These are phyloP conservation scores for Hanseniaspora taiwanica DNA, from an alignment of 805 yeast species.

Conservation along the genomic window DNA sequence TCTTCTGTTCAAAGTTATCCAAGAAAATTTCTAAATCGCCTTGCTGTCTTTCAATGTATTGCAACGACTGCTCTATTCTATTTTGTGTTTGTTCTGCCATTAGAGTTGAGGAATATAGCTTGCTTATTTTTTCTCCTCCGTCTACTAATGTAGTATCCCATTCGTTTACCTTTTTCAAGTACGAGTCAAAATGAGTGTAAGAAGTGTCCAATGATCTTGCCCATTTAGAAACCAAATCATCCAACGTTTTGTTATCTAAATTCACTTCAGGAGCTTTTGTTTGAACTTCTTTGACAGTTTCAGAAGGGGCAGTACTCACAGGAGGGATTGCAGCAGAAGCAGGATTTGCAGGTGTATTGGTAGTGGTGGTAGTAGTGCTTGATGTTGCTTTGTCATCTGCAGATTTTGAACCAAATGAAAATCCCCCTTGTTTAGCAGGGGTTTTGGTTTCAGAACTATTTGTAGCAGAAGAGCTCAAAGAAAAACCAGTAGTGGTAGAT, in stretches of 20 bases:
- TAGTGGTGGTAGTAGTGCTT: constrained; percentile 1
- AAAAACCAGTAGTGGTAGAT: too few relatives aligned
- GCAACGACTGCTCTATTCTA: constrained; percentile 75
- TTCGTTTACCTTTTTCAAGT: constrained; percentile 57
- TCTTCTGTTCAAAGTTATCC: constrained; percentile 56
- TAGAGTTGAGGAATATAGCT: constrained; percentile 61
- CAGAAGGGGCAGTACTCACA: too few relatives aligned
- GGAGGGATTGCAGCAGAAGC: constrained; percentile 1
- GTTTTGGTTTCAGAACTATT: background rate
- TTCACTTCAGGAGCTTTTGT: constrained; percentile 50
- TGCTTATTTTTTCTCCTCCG: constrained; percentile 75
- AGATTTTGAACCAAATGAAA: constrained; percentile 9
- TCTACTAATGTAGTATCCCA: constrained; percentile 82
- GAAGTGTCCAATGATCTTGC: constrained; percentile 69
- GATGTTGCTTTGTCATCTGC: constrained; percentile 7
- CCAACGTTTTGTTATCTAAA: constrained; percentile 80
- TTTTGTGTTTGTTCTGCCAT: constrained; percentile 77
- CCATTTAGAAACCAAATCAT: constrained; percentile 89
- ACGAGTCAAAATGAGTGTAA: constrained; percentile 58
- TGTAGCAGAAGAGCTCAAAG: background rate
- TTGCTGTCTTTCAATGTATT: constrained; percentile 83
- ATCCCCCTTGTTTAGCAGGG: constrained; percentile 9
- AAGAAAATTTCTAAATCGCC: constrained; percentile 76
- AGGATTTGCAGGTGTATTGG: constrained; percentile 3
- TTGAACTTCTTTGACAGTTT: too few relatives aligned